A percentile compares a stretch with the other conserved stretches of the same genome.
These are phyloP conservation scores for Mercurialis annua DNA, from an alignment of 345 rosid genomes.

Conservation along the genomic window DNA sequence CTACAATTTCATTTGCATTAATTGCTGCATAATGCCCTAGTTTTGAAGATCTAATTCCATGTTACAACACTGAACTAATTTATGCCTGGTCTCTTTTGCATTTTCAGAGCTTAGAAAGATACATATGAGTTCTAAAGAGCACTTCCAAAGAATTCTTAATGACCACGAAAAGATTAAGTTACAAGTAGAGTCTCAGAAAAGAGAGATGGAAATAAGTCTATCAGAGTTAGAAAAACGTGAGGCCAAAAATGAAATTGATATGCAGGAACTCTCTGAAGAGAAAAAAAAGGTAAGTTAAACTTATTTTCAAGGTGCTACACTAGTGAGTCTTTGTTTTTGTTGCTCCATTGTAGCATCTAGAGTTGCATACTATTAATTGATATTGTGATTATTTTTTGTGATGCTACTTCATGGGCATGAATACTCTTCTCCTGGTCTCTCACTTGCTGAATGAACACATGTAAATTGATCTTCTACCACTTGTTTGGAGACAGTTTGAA, in stretches of 20 bases:
- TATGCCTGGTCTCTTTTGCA: conserved; percentile 12
- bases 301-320: background rate
- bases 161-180: conserved; percentile 83
- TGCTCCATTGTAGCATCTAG: background rate
- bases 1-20: background rate
- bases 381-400: background rate
- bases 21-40: conserved; percentile 1
- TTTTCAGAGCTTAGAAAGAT: conserved; percentile 74
- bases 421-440: background rate
- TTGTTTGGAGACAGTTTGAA: background rate
- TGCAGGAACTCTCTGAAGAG: conserved; percentile 58
- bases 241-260: conserved; percentile 77
- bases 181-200: conserved; percentile 70
- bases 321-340: background rate
- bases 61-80: background rate
- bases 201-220: conserved; percentile 67
- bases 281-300: conserved; percentile 51
- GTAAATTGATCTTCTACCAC: background rate
- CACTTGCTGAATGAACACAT: background rate
- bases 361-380: background rate
- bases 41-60: background rate
- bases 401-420: background rate
- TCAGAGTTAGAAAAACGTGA: conserved; percentile 74
- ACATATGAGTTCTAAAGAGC: conserved; percentile 68
- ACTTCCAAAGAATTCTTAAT: conserved; percentile 66